Conservation (phyloP, 2,329 filamentous ascomycete genomes). For the Claviceps sp. region DNA sequence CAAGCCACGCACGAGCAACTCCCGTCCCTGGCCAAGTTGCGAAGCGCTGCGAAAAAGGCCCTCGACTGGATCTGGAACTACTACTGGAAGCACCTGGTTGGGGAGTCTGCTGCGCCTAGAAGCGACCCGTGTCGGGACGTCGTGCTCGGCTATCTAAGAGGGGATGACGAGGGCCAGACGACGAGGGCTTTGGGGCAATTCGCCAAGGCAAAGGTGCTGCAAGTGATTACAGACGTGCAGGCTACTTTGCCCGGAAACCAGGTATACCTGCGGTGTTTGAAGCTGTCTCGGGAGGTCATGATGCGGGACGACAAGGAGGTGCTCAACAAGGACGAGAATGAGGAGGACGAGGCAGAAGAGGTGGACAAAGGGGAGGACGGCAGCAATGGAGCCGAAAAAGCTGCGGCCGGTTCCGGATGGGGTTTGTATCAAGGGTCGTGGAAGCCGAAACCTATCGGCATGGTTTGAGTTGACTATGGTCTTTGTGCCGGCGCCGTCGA, state of each 20-base stretch:
- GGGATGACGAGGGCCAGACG: slow-evolving; percentile 17
- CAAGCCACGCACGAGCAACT: slow-evolving; percentile 84
- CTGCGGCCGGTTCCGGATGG: slow-evolving; percentile 26
- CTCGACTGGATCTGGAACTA: slow-evolving; percentile 79
- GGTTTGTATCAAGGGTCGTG: slow-evolving; percentile 36
- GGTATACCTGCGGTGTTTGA: slow-evolving; percentile 29
- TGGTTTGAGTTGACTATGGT: slow-evolving; percentile 22
- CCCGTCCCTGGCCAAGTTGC: slow-evolving; percentile 60
- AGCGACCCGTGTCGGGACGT: slow-evolving; percentile 19
- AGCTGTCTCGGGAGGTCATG: slow-evolving; percentile 29
- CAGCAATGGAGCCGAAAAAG: slow-evolving; percentile 2
- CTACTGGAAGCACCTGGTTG: slow-evolving; percentile 56
- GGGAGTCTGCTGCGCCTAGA: slow-evolving; percentile 8
- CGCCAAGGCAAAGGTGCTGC: slow-evolving; percentile 24
- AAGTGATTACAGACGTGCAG: slow-evolving; percentile 25
- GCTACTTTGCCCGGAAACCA: slow-evolving; percentile 27
- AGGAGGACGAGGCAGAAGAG: slow-evolving; percentile 6
- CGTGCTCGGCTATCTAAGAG: slow-evolving; percentile 26
- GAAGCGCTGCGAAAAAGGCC: slow-evolving; percentile 54
- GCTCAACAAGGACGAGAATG: slow-evolving; percentile 7
- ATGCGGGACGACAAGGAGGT: slow-evolving; percentile 10
- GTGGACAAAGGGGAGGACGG: slow-evolving; percentile 2
- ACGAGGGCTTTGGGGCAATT: slow-evolving; percentile 21
- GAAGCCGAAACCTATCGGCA: slow-evolving; percentile 45
- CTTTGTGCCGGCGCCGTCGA: too few species aligned